Conservation (phyloP, 257 asterid genomes). For the Nyctanthes arbortristis region DNA sequence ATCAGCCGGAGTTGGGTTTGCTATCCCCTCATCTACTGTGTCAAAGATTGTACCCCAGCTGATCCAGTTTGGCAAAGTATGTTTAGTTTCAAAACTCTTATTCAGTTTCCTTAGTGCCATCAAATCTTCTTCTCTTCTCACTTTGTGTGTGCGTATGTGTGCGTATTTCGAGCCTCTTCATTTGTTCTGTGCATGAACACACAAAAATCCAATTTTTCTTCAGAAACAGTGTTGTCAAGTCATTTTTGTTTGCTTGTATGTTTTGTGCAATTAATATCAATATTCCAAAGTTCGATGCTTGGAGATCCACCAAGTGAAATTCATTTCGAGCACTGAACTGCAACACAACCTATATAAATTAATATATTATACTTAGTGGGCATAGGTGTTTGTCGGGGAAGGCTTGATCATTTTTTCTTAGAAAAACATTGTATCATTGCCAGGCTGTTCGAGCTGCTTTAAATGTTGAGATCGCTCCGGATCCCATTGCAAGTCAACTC, state of each 20-base stretch:
- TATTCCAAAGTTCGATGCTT: not conserved
- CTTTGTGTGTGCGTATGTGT: not conserved
- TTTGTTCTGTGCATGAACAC: not conserved
- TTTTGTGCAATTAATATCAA: not conserved
- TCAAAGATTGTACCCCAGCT: slow-evolving; percentile 90
- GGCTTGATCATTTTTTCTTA: not conserved
- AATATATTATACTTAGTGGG: not conserved
- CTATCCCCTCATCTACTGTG: slow-evolving; percentile 91
- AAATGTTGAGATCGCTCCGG: slow-evolving; percentile 77
- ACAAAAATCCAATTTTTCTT: not conserved
- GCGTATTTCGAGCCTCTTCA: not conserved
- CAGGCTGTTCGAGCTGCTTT: slow-evolving; percentile 87
- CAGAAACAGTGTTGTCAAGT: not conserved
- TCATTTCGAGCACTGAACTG: not conserved
- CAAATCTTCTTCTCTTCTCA: not conserved
- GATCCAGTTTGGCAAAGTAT: slow-evolving; percentile 81
- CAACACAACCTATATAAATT: not conserved
- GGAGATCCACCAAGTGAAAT: not conserved
- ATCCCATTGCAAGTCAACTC: slow-evolving; percentile 80
- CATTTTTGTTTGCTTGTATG: not conserved
- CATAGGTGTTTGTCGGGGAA: not conserved
- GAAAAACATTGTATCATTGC: not conserved
- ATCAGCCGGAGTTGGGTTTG: slow-evolving; percentile 96
- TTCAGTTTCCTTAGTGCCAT: not conserved
- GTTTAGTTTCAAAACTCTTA: slow-evolving; percentile 4